A percentile compares a stretch with the other conserved stretches of the same genome.
These are phyloP conservation scores for Phyllosticta ampelicida DNA, from an alignment of 2,329 filamentous ascomycete species.

Conservation along the genomic window DNA sequence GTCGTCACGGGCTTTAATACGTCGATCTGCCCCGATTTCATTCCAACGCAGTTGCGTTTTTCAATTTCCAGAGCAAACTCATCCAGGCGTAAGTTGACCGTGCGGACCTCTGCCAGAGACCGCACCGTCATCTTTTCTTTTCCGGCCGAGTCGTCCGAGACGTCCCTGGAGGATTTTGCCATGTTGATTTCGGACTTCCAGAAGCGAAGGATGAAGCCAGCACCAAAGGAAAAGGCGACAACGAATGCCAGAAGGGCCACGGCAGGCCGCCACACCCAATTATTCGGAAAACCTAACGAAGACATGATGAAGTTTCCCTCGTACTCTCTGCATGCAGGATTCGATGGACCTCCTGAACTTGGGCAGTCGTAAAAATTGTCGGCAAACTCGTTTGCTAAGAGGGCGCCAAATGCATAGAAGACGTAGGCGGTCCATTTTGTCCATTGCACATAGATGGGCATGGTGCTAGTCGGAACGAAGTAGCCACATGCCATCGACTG, in stretches of 20 bases:
- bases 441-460: constrained; percentile 71
- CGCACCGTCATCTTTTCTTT: constrained; percentile 57
- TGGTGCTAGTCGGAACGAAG: constrained; percentile 62
- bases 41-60: constrained; percentile 46
- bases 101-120: constrained; percentile 44
- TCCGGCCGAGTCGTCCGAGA: constrained; percentile 52
- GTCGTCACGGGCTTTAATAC: constrained; percentile 59
- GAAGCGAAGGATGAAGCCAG: constrained; percentile 52
- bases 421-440: constrained; percentile 57
- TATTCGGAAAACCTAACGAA: constrained; percentile 53
- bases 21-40: constrained; percentile 29
- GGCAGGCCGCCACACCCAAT: constrained; percentile 60
- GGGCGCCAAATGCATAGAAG: constrained; percentile 61
- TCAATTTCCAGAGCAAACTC: constrained; percentile 54
- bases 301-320: constrained; percentile 59
- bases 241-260: constrained; percentile 51
- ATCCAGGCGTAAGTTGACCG: constrained; percentile 55
- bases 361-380: constrained; percentile 66
- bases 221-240: constrained; percentile 50
- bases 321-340: constrained; percentile 58
- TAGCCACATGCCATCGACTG: constrained; percentile 68
- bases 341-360: constrained; percentile 45
- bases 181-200: constrained; percentile 59
- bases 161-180: constrained; percentile 45
- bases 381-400: constrained; percentile 62